Conservation (phyloP, 1,284 basidiomycete genomes). For the Caloboletus inedulis region DNA sequence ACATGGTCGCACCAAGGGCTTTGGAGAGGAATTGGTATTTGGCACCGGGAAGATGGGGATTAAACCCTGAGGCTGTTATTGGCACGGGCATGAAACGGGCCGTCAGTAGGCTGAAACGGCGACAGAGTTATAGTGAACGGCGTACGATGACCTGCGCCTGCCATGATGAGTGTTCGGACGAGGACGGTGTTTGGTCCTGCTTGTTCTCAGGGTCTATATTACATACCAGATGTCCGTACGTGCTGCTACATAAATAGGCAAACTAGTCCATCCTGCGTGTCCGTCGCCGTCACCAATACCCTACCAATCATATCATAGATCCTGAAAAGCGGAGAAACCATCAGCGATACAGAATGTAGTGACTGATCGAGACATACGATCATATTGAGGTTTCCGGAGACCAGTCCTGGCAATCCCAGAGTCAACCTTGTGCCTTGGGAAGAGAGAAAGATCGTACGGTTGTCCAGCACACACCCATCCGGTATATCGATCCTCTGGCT, state of each 20-base stretch:
- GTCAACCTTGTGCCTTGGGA: constrained; percentile 1
- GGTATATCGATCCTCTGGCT: constrained; percentile 93
- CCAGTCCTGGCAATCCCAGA: constrained; percentile 37
- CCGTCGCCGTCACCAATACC: constrained; percentile 45
- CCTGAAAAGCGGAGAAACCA: constrained; percentile 85
- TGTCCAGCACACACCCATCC: constrained; percentile 91
- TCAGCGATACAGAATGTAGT: constrained; percentile 3
- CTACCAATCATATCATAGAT: constrained; percentile 97
- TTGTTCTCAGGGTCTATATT: constrained; percentile 9
- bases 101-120: background rate
- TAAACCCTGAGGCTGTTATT: constrained; percentile 63
- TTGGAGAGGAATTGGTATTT: constrained; percentile 79
- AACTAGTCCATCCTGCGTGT: background rate
- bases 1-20: constrained; percentile 88
- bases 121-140: background rate
- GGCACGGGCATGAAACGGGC: background rate
- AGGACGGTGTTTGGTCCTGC: constrained; percentile 27
- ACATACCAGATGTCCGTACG: constrained; percentile 2
- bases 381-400: constrained; percentile 65
- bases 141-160: constrained; percentile 31
- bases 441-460: constrained; percentile 50
- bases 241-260: background rate
- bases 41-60: constrained; percentile 80
- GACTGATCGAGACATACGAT: constrained; percentile 40
- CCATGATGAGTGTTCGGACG: constrained; percentile 30